These are phyloP conservation scores for Megacollybia marginata DNA, from an alignment of 768 basidiomycete species.

Conservation along the genomic window DNA sequence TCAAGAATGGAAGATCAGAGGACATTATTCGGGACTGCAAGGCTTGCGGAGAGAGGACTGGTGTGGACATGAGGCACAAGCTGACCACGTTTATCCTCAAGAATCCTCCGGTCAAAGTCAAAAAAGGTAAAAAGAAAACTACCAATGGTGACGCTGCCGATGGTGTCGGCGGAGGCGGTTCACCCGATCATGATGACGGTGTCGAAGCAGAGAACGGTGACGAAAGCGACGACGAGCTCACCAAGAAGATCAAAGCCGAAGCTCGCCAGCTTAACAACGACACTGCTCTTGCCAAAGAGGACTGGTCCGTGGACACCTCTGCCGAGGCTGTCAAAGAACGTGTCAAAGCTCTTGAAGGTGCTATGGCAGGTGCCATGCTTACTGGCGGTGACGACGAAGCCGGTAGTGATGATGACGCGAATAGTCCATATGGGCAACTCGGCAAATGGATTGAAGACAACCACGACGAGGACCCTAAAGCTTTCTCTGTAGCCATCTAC, in stretches of 20 bases:
- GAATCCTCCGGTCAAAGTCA: slow-evolving; percentile 89
- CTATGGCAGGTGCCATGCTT: slow-evolving; percentile 44
- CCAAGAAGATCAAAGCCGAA: slow-evolving; percentile 87
- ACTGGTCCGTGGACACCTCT: slow-evolving; percentile 91
- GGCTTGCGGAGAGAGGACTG: slow-evolving; percentile 91
- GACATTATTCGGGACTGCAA: slow-evolving; percentile 96
- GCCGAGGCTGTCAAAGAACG: slow-evolving; percentile 84
- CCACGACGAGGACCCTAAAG: slow-evolving; percentile 36
- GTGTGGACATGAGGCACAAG: slow-evolving; percentile 95
- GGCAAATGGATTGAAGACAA: slow-evolving; percentile 83
- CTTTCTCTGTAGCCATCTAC: slow-evolving; percentile 61
- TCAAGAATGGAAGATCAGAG: slow-evolving; percentile 74
- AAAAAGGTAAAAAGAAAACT: slow-evolving; percentile 62
- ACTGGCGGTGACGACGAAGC: slow-evolving; percentile 65
- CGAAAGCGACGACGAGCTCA: slow-evolving; percentile 84
- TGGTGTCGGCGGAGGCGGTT: slow-evolving; percentile 33
- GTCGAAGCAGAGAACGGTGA: slow-evolving; percentile 43
- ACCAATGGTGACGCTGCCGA: slow-evolving; percentile 42
- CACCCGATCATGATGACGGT: slow-evolving; percentile 31
- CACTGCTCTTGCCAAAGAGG: slow-evolving; percentile 55
- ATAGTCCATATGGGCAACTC: slow-evolving; percentile 80
- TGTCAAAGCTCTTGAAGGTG: slow-evolving; percentile 58
- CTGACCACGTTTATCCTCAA: slow-evolving; percentile 94
- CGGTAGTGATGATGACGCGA: slow-evolving; percentile 79
- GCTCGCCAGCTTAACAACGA: slow-evolving; percentile 69